Conservation (phyloP, 345 rosid genomes). For the Psidium guajava region DNA sequence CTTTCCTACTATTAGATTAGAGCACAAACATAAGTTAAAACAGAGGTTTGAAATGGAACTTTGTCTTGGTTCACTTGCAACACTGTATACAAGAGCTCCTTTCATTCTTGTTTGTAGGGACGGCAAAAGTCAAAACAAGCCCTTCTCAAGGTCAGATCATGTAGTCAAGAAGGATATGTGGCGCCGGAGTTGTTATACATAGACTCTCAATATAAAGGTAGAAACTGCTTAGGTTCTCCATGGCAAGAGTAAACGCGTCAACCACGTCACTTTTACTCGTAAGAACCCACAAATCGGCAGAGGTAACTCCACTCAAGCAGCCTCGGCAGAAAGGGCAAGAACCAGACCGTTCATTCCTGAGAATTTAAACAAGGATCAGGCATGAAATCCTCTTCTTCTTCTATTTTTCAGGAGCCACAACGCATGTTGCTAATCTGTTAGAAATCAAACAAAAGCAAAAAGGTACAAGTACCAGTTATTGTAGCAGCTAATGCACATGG, state of each 20-base stretch:
- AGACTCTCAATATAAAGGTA: constrained; percentile 42
- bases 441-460: not conserved
- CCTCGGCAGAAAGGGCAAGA: constrained; percentile 71
- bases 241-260: constrained; percentile 31
- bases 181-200: constrained; percentile 28
- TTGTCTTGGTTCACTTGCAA: not conserved
- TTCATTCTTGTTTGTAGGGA: not conserved
- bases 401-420: not conserved
- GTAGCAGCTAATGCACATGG: constrained; percentile 53
- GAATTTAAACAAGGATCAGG: not conserved
- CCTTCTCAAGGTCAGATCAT: constrained; percentile 34
- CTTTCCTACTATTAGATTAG: not conserved
- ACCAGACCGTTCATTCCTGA: constrained; percentile 52
- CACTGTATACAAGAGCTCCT: constrained; percentile 8
- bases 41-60: not conserved
- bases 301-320: constrained; percentile 38
- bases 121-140: not conserved
- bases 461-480: constrained; percentile 35
- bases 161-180: constrained; percentile 39
- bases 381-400: not conserved
- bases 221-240: constrained; percentile 41
- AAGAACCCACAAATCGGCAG: constrained; percentile 52
- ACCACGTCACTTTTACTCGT: constrained; percentile 23
- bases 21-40: not conserved
- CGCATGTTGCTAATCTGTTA: not conserved